phyloP scores from a whole-genome alignment of 345 rosid genomes.

The Populus nigra region DNA sequence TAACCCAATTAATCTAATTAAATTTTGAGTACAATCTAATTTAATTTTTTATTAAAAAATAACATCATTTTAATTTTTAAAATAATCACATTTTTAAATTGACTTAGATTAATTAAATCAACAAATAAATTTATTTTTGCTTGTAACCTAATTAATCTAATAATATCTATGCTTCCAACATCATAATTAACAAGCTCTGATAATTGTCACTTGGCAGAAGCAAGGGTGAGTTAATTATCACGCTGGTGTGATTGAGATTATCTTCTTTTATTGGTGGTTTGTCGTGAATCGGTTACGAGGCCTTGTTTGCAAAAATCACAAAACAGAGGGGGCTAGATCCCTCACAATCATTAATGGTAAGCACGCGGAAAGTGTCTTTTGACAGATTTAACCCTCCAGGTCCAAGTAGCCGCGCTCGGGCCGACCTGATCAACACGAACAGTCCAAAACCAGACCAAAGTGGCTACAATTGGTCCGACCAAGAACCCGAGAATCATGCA shows the following conservation, averaged over 20 bases:
- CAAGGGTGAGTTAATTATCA: background rate
- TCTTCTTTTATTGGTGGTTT: background rate
- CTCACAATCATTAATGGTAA: constrained; percentile 49
- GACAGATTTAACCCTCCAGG: constrained; percentile 21
- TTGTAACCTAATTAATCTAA: too few relatives aligned
- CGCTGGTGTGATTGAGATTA: too few relatives aligned
- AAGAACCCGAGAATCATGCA: constrained; percentile 22
- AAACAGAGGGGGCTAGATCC: constrained; percentile 19
- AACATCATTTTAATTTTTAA: too few relatives aligned
- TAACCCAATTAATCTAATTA: too few relatives aligned
- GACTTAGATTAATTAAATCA: too few relatives aligned
- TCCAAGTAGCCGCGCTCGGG: constrained; percentile 17
- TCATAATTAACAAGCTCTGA: background rate
- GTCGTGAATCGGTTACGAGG: background rate
- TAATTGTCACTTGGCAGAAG: background rate
- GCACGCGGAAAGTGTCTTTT: constrained; percentile 53
- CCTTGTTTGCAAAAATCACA: constrained; percentile 16
- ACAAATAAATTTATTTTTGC: too few relatives aligned
- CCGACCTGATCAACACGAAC: constrained; percentile 10
- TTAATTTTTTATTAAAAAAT: too few relatives aligned
- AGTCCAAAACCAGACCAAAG: background rate
- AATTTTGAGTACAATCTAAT: too few relatives aligned
- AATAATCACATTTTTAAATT: too few relatives aligned
- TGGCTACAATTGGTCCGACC: constrained; percentile 7
- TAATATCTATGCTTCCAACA: background rate